Conservation (phyloP, 208 protist species). For the Crithidia brevicula region DNA sequence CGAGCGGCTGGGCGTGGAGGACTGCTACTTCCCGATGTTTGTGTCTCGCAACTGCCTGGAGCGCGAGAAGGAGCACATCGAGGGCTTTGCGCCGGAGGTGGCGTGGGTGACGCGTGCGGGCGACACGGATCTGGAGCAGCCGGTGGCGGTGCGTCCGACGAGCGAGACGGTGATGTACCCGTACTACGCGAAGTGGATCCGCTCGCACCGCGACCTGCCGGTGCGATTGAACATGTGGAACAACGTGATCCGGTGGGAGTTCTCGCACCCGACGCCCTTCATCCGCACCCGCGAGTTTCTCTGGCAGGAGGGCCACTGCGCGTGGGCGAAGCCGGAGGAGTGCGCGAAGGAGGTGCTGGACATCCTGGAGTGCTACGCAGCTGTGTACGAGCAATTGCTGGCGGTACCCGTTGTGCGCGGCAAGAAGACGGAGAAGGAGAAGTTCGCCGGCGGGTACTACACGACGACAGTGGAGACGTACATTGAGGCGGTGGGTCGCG, state of each 20-base stretch:
- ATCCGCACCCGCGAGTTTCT: conserved; percentile 99
- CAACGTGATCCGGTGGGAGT: conserved; percentile 99
- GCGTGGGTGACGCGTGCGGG: conserved; percentile 92
- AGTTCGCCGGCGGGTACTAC: conserved; percentile 98
- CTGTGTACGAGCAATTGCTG: conserved; percentile 97
- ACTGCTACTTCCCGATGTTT: conserved; percentile 97
- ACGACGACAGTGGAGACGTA: conserved; percentile 99
- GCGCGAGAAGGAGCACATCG: conserved; percentile 98
- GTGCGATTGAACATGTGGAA: conserved; percentile 98
- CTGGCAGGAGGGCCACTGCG: conserved; percentile 99
- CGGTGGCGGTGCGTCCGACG: conserved; percentile 98
- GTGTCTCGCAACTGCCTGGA: conserved; percentile 96
- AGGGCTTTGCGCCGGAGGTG: conserved; percentile 98
- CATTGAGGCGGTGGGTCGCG: conserved; percentile 96
- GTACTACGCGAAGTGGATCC: conserved; percentile 97
- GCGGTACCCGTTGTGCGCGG: conserved; percentile 97
- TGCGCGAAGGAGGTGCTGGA: conserved; percentile 94
- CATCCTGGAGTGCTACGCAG: conserved; percentile 96
- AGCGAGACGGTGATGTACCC: conserved; percentile 99
- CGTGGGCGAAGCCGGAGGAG: conserved; percentile 93
- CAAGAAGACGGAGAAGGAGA: conserved; percentile 98
- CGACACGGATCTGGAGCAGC: conserved; percentile 91
- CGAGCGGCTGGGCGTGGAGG: conserved; percentile 95
- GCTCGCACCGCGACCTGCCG: conserved; percentile 98
- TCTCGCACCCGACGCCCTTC: conserved; percentile 99